These are phyloP conservation scores for Corchorus olitorius DNA, from an alignment of 345 rosid species.

Conservation along the genomic window DNA sequence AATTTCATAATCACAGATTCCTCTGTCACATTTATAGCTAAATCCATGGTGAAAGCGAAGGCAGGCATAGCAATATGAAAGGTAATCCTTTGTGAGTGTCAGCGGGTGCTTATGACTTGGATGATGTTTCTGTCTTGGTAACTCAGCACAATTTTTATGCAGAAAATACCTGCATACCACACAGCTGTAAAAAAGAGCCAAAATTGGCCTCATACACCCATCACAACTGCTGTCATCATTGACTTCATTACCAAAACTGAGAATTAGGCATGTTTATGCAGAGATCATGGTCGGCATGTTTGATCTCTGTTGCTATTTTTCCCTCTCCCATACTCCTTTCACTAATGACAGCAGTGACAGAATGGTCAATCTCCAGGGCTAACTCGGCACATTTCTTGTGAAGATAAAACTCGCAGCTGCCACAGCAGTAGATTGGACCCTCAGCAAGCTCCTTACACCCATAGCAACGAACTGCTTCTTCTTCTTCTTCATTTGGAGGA, in stretches of 20 bases:
- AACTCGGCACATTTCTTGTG: conserved; percentile 1
- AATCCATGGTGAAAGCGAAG: conserved; percentile 13
- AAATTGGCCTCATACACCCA: not conserved
- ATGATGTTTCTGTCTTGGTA: too few relatives aligned
- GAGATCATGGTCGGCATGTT: conserved; percentile 25
- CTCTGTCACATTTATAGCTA: not conserved
- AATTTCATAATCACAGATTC: not conserved
- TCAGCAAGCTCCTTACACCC: not conserved
- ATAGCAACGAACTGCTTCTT: not conserved
- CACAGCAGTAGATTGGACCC: not conserved
- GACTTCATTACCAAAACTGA: too few relatives aligned
- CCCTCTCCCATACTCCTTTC: not conserved
- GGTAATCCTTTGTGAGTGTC: too few relatives aligned
- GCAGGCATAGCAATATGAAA: not conserved
- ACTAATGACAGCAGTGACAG: not conserved
- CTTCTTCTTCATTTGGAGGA: not conserved
- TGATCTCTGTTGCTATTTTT: conserved; percentile 7
- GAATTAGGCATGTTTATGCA: too few relatives aligned
- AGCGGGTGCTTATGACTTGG: too few relatives aligned
- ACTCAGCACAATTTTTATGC: too few relatives aligned
- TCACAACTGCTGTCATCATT: not conserved
- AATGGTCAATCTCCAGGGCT: not conserved
- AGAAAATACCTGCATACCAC: too few relatives aligned
- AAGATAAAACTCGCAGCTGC: not conserved
- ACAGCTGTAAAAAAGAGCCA: not conserved